Conservation (phyloP, 495 filamentous ascomycete species). For the Glarea lozoyensis region DNA sequence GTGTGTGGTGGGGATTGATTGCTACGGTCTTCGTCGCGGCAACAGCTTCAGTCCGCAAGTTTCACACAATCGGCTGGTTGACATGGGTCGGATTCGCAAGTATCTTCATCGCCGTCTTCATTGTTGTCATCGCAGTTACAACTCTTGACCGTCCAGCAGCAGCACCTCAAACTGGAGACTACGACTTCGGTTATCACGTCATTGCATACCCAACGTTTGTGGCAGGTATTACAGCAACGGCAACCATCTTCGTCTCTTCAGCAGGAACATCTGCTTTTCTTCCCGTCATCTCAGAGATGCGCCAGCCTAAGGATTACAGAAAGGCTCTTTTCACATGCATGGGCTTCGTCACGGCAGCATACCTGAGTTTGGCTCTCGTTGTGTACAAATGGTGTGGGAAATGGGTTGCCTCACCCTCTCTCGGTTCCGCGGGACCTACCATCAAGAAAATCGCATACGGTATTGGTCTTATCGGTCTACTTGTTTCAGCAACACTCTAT, state of each 20-base stretch:
- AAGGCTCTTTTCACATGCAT: constrained; percentile 63
- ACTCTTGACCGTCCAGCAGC: constrained; percentile 31
- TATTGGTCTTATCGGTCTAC: constrained; percentile 35
- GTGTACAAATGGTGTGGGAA: constrained; percentile 70
- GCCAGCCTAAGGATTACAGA: constrained; percentile 54
- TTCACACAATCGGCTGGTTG: constrained; percentile 38
- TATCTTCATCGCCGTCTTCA: constrained; percentile 37
- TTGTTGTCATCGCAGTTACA: constrained; percentile 40
- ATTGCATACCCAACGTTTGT: constrained; percentile 30
- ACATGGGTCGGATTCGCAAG: constrained; percentile 36
- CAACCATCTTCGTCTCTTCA: constrained; percentile 23
- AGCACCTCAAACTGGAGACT: constrained; percentile 29
- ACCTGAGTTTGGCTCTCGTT: constrained; percentile 57
- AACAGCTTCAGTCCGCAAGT: constrained; percentile 37
- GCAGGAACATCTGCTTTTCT: constrained; percentile 62
- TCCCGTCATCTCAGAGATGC: constrained; percentile 72
- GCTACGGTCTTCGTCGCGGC: constrained; percentile 30
- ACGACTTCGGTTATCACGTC: constrained; percentile 25
- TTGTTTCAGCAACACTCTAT: constrained; percentile 16
- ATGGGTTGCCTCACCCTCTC: constrained; percentile 58
- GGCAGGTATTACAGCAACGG: constrained; percentile 30
- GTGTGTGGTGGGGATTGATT: constrained; percentile 32
- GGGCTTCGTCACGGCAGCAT: constrained; percentile 55
- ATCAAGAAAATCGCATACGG: constrained; percentile 71
- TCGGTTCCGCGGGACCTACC: constrained; percentile 51